Evolutionary conservation across 2,329 filamentous ascomycete genomes (phyloP).

Genomic region (Phyllosticta citrichinensis): DNA sequence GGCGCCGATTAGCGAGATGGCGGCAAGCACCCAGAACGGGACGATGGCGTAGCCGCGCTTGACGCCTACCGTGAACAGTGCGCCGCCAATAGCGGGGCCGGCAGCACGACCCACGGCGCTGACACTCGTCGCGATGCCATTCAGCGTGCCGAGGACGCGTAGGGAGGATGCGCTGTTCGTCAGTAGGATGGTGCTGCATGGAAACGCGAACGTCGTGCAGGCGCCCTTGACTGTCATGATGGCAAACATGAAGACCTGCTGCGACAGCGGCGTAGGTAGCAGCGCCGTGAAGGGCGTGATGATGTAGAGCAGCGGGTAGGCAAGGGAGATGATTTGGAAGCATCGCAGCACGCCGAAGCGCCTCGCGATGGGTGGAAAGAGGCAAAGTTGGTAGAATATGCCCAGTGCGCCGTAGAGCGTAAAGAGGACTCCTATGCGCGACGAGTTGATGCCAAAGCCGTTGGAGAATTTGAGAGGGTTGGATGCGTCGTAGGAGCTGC

Average conservation of each 20-base stretch:
- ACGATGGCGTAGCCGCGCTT: constrained; percentile 65
- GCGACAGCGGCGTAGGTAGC: constrained; percentile 37
- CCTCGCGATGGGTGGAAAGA: constrained; percentile 69
- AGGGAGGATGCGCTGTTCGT: constrained; percentile 76
- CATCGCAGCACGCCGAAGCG: constrained; percentile 65
- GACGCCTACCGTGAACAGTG: constrained; percentile 66
- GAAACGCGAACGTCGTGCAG: constrained; percentile 74
- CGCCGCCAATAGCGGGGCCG: constrained; percentile 66
- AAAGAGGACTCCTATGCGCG: constrained; percentile 75
- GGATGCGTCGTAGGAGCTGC: constrained; percentile 34
- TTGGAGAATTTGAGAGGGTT: constrained; percentile 69
- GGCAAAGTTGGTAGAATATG: constrained; percentile 72
- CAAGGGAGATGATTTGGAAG: constrained; percentile 54
- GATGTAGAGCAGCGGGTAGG: constrained; percentile 68
- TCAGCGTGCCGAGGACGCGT: constrained; percentile 72
- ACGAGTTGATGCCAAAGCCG: constrained; percentile 65
- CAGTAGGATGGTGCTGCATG: constrained; percentile 78
- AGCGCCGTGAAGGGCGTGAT: constrained; percentile 74
- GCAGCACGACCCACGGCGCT: constrained; percentile 68
- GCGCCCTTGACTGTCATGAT: constrained; percentile 68
- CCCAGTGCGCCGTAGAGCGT: constrained; percentile 71
- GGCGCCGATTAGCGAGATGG: constrained; percentile 53
- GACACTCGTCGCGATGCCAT: constrained; percentile 79
- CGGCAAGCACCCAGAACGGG: constrained; percentile 70
- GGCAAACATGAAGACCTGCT: constrained; percentile 51